Percentiles rank a stretch among this genome's conserved stretches.
phyloP scores from a whole-genome alignment of 495 filamentous ascomycete species.

The Penicillium parvum region DNA sequence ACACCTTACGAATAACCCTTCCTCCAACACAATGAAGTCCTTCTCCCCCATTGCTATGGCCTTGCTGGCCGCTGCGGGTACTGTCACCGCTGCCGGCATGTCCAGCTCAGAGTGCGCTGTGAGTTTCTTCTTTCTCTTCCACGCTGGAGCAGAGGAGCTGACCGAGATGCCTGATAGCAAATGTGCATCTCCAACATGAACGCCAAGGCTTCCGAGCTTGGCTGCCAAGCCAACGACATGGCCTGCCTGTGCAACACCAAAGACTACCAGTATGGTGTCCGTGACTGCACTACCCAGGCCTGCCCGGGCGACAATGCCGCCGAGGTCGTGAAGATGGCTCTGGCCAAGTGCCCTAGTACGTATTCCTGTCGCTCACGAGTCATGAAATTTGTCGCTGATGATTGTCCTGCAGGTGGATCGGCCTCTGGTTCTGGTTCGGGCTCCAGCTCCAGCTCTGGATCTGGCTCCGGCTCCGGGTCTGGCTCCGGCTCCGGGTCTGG shows the following conservation, averaged over 20 bases:
- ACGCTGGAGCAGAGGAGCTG: background rate
- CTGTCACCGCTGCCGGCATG: constrained; percentile 26
- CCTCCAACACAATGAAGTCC: constrained; percentile 37
- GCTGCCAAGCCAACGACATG: constrained; percentile 54
- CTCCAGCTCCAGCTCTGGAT: constrained; percentile 4
- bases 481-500: constrained; percentile 15
- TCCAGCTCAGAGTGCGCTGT: constrained; percentile 38
- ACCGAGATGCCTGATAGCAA: constrained; percentile 40
- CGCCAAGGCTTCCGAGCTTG: constrained; percentile 51
- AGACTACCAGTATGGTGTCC: constrained; percentile 70
- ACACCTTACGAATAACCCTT: background rate
- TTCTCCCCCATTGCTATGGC: constrained; percentile 30
- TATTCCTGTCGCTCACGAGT: background rate
- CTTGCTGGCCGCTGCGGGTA: constrained; percentile 31
- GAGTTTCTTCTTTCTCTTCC: background rate
- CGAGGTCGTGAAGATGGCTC: constrained; percentile 34
- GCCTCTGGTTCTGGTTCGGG: constrained; percentile 5
- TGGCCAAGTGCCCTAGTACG: constrained; percentile 32
- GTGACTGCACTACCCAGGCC: constrained; percentile 68
- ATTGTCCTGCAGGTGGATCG: constrained; percentile 4
- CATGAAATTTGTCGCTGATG: constrained; percentile 4
- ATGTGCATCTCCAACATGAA: constrained; percentile 74
- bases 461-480: constrained; percentile 15
- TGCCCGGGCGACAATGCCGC: constrained; percentile 50
- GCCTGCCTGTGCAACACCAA: constrained; percentile 65